phyloP scores from a whole-genome alignment of 768 basidiomycete genomes.

The Pleurotus sapidus region DNA sequence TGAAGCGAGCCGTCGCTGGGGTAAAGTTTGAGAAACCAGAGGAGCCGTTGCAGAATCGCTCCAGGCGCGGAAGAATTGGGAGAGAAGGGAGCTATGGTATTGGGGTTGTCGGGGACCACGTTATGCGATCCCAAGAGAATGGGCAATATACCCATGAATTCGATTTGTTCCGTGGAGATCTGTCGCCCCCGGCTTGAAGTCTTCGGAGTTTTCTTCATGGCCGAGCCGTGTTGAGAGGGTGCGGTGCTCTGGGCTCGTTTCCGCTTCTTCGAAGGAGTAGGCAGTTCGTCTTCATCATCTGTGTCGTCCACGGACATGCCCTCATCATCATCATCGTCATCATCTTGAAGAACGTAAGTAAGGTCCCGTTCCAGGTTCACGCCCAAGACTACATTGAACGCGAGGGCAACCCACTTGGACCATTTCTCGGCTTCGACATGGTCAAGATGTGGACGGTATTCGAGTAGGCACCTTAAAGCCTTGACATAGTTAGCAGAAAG shows the following conservation, averaged over 20 bases:
- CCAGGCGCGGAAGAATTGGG: slow-evolving; percentile 22
- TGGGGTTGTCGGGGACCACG: too few relatives aligned
- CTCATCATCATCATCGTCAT: slow-evolving; percentile 12
- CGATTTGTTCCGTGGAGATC: slow-evolving; percentile 60
- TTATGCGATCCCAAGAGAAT: slow-evolving; percentile 55
- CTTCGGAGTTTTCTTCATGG: neutral
- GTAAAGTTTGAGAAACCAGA: slow-evolving; percentile 63
- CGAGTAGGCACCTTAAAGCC: slow-evolving; percentile 61
- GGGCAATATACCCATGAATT: slow-evolving; percentile 64
- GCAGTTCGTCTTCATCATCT: slow-evolving; percentile 14
- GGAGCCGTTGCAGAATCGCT: slow-evolving; percentile 34
- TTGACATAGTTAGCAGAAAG: slow-evolving; percentile 83
- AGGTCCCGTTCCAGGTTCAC: slow-evolving; percentile 42
- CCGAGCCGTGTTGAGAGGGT: neutral
- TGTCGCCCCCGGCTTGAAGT: neutral
- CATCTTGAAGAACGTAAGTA: slow-evolving; percentile 15
- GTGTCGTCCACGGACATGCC: slow-evolving; percentile 25
- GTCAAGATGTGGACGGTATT: slow-evolving; percentile 75
- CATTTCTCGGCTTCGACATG: slow-evolving; percentile 64
- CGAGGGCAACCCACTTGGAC: slow-evolving; percentile 64
- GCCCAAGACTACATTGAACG: slow-evolving; percentile 76
- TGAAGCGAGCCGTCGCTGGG: slow-evolving; percentile 77
- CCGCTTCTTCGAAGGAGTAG: slow-evolving; percentile 34
- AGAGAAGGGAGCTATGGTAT: slow-evolving; percentile 29
- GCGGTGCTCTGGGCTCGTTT: slow-evolving; percentile 21